Evolutionary conservation across 75 land plant genomes (phyloP).

Genomic region (Cunninghamia lanceolata): DNA sequence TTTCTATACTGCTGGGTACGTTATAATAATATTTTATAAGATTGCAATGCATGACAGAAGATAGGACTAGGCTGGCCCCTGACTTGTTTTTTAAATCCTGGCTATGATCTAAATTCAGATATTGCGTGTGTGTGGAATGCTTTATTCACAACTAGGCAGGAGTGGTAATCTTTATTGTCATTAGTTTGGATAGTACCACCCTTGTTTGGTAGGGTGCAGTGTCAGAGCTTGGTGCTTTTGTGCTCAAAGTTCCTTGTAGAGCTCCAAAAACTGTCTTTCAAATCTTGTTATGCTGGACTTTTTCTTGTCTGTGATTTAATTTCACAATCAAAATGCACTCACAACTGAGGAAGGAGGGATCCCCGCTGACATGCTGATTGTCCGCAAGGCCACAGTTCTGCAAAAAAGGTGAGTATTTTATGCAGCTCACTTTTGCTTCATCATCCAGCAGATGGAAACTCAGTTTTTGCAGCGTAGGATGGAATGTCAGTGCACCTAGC

Average conservation of each 20-base stretch:
- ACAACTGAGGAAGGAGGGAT: not conserved
- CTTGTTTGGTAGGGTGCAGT: not conserved
- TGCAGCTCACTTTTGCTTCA: constrained; percentile 3
- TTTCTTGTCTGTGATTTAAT: not conserved
- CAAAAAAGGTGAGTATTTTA: constrained; percentile 1
- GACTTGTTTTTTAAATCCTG: not conserved
- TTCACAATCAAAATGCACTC: not conserved
- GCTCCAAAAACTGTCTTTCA: constrained; percentile 3
- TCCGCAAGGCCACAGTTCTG: constrained; percentile 3
- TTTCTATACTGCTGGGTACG: not conserved
- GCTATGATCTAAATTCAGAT: not conserved
- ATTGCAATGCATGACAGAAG: not conserved
- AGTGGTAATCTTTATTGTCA: not conserved
- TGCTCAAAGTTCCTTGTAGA: not conserved
- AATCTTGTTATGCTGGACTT: not conserved
- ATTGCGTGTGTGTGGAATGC: not conserved
- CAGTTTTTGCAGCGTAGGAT: not conserved
- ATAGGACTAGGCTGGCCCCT: not conserved
- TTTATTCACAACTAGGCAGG: not conserved
- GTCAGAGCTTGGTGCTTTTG: not conserved
- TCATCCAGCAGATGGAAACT: not conserved
- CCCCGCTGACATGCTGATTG: not conserved
- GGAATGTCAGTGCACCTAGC: not conserved
- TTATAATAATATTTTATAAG: not conserved
- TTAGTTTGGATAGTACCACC: not conserved